Conservation (phyloP, 164 flowering plant species). For the Vitis amurensis region DNA sequence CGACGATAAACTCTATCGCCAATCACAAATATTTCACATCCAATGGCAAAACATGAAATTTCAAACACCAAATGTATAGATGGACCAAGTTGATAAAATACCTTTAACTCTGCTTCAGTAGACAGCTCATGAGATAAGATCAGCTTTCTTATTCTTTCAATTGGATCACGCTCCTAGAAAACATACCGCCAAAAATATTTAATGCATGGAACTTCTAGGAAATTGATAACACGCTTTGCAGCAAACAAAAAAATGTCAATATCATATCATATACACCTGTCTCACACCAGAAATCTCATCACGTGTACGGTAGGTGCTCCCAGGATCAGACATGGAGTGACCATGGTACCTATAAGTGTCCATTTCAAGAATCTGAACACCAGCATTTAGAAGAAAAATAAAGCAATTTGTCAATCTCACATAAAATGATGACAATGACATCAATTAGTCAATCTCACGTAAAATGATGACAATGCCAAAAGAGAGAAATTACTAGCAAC, state of each 20-base stretch:
- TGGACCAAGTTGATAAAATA: conserved; percentile 16
- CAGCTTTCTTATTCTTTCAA: conserved; percentile 86
- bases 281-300: conserved; percentile 93
- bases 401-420: neutral
- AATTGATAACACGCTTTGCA: neutral
- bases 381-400: neutral
- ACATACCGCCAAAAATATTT: neutral
- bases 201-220: neutral
- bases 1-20: neutral
- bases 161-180: conserved; percentile 92
- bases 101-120: conserved; percentile 90
- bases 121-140: conserved; percentile 80
- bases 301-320: conserved; percentile 95
- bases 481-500: neutral
- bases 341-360: conserved; percentile 99
- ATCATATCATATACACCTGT: conserved; percentile 50
- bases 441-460: neutral
- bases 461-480: too few species aligned
- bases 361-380: conserved; percentile 94
- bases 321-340: conserved; percentile 99
- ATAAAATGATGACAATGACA: too few species aligned
- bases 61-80: neutral
- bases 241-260: neutral
- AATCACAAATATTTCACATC: neutral
- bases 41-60: neutral